Evolutionary conservation across 768 basidiomycete species (phyloP), one percentile per base, ranked within the genome.

Genomic region (Macrolepiota dolichaula): DNA sequence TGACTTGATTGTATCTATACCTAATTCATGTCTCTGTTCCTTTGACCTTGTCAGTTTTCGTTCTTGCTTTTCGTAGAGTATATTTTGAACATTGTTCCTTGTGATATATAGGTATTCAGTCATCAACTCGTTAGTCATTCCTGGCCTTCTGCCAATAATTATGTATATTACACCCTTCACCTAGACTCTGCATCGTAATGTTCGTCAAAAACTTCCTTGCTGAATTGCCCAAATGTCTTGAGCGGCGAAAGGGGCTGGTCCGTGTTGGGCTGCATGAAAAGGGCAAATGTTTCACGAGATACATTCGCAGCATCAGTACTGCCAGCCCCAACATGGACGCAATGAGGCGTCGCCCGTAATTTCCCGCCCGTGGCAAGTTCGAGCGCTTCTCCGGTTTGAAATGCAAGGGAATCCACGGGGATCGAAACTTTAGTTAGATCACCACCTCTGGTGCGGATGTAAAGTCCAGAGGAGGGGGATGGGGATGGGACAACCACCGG

Each of bases 331-430:
- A 93, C 87, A 62, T 88, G 85, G 46, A 98, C 96, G 65, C 92
- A 97, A 66, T 98, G 96, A 12, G 96, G 96, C 0, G 97, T 99
- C 0, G 97, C 97, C 46, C 88, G 84, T 15, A 99, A 79, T 58
- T 80, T 84, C 13, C 87, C 85, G 10, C 81, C 85, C 1, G 96
- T 98, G 24, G 96, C 88, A 24, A 98, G 78, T 71, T 97, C 88
- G 22, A 99, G 83, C 9, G 96, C 93, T 75, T 99, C 95, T 5
- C 97, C 97, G 0, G 95, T 98, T 72, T 99, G 97, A 73, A 99
- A 98, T 2, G 96, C 96, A 55, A 96, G 75, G 68, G 89, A 92
- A 69, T 92, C 85, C 17, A 76, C 68, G 3, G 97, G 96, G 64
- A 99, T 97, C 1, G 85, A 80, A 17, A 96, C 93, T 71, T 93